A percentile compares a stretch with the other conserved stretches of the same genome.
Evolutionary conservation across 2,329 filamentous ascomycete species (phyloP).

Genomic region (Decorospora gaudefroyi): DNA sequence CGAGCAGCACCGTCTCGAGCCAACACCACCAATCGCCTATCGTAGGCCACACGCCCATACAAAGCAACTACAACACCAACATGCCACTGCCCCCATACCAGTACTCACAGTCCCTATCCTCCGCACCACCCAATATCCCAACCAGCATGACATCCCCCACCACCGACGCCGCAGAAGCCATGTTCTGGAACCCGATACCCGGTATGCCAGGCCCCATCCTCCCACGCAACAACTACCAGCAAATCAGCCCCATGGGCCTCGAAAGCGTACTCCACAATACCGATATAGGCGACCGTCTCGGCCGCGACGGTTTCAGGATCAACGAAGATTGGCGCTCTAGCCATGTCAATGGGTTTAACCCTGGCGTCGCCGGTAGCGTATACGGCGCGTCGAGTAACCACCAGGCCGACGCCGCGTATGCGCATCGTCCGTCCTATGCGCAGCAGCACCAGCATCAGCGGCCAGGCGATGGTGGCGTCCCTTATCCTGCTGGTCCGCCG

Average conservation of each 20-base stretch:
- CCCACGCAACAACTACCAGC: constrained; percentile 31
- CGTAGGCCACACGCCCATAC: constrained; percentile 17
- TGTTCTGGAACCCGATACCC: constrained; percentile 49
- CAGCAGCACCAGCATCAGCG: too few species aligned
- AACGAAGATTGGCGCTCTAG: constrained; percentile 29
- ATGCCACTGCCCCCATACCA: constrained; percentile 22
- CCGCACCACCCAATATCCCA: constrained; percentile 16
- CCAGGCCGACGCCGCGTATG: constrained; percentile 6
- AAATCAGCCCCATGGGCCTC: constrained; percentile 43
- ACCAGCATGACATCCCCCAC: constrained; percentile 19
- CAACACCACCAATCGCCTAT: constrained; percentile 24
- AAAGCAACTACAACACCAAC: constrained; percentile 14
- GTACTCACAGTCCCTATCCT: constrained; percentile 23
- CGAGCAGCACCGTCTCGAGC: constrained; percentile 20
- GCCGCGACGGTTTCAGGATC: constrained; percentile 45
- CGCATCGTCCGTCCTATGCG: constrained; percentile 6
- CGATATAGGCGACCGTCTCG: constrained; percentile 40
- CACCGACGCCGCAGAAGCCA: constrained; percentile 24
- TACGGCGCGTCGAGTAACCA: constrained; percentile 6
- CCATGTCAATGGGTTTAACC: constrained; percentile 21
- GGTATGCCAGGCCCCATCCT: constrained; percentile 48
- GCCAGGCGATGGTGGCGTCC: too few species aligned
- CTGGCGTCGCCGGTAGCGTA: constrained; percentile 7
- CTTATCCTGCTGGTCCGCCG: too few species aligned
- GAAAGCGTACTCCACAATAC: constrained; percentile 37